phyloP scores from a whole-genome alignment of 768 basidiomycete species.

The Botryobasidium botryosum region DNA sequence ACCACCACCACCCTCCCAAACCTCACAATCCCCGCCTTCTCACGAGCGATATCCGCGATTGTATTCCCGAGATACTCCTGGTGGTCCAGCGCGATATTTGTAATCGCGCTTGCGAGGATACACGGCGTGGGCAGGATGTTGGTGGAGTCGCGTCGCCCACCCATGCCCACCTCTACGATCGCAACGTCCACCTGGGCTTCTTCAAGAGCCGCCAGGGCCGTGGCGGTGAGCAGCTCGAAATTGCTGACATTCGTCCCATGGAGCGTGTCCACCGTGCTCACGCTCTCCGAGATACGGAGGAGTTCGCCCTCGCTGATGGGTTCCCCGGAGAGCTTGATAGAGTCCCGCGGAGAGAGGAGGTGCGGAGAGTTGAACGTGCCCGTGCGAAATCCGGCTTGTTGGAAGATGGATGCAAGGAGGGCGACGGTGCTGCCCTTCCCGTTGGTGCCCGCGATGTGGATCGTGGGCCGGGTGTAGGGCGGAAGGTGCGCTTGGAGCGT shows the following conservation, averaged over 20 bases:
- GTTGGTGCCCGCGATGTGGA: conserved; percentile 91
- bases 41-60: conserved; percentile 50
- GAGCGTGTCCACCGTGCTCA: conserved; percentile 32
- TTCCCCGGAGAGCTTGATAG: conserved; percentile 45
- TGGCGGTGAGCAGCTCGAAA: conserved; percentile 78
- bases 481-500: conserved; percentile 38
- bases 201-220: conserved; percentile 65
- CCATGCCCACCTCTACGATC: conserved; percentile 90
- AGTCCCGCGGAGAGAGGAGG: conserved; percentile 60
- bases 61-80: conserved; percentile 75
- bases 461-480: conserved; percentile 55
- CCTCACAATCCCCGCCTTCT: conserved; percentile 74
- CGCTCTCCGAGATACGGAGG: conserved; percentile 24
- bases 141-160: conserved; percentile 82
- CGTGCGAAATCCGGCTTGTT: conserved; percentile 34
- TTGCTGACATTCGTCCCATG: conserved; percentile 35
- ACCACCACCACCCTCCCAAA: conserved; percentile 43
- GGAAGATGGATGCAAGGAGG: conserved; percentile 60
- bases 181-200: conserved; percentile 52
- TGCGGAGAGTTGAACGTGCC: conserved; percentile 92
- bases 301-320: conserved; percentile 38
- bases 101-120: conserved; percentile 65
- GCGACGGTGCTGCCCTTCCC: conserved; percentile 92
- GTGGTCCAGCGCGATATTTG: conserved; percentile 84
- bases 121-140: conserved; percentile 61